Evolutionary conservation across 352 stramenopile genomes (phyloP).

Genomic region (Pythium scleroteichum): DNA sequence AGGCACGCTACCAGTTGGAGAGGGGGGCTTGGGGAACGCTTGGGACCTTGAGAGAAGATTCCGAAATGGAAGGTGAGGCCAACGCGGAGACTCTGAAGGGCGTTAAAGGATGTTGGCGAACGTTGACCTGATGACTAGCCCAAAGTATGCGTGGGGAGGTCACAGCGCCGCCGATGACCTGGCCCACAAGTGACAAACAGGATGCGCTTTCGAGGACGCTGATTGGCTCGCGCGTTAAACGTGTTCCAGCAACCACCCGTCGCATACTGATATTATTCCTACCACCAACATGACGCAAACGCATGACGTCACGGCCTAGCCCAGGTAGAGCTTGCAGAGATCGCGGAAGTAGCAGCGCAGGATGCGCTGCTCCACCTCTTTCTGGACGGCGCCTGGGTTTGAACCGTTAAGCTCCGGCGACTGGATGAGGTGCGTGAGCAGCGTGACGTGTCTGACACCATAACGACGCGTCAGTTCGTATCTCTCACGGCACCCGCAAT

Average conservation of each 20-base stretch:
- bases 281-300: background rate
- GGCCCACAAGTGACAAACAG: background rate
- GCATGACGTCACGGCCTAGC: background rate
- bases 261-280: too few relatives aligned
- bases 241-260: background rate
- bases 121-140: too few relatives aligned
- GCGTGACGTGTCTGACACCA: constrained; percentile 53
- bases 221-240: constrained; percentile 8
- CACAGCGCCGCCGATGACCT: too few relatives aligned
- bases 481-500: too few relatives aligned
- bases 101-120: constrained; percentile 13
- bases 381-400: constrained; percentile 62
- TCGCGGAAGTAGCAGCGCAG: constrained; percentile 83
- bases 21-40: background rate
- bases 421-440: constrained; percentile 84
- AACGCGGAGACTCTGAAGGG: too few relatives aligned
- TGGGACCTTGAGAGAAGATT: constrained; percentile 15
- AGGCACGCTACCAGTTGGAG: constrained; percentile 27
- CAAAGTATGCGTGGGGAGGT: background rate
- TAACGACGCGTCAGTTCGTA: too few relatives aligned
- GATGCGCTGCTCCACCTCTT: constrained; percentile 76
- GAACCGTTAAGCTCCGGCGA: constrained; percentile 81
- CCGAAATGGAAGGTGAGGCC: constrained; percentile 24
- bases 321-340: constrained; percentile 63
- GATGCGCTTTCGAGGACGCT: background rate